These are phyloP conservation scores for Fragaria nilgerrensis DNA, from an alignment of 306 rosid species.

Conservation along the genomic window DNA sequence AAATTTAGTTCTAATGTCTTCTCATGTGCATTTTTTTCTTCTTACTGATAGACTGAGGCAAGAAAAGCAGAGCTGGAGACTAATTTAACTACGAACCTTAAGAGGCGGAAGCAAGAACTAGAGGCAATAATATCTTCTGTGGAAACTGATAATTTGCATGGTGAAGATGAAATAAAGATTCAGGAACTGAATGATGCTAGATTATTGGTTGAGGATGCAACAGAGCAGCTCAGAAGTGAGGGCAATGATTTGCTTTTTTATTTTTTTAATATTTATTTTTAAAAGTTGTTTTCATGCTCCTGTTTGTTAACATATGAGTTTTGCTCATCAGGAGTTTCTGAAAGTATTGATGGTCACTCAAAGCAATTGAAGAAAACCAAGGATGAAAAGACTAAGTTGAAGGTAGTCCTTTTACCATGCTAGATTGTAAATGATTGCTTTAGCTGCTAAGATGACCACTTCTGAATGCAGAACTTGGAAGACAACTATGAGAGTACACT, in stretches of 20 bases:
- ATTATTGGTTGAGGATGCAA: slow-evolving; percentile 67
- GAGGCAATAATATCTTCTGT: slow-evolving; percentile 72
- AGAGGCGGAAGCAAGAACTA: slow-evolving; percentile 90
- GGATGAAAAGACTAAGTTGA: slow-evolving; percentile 75
- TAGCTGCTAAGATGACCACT: slow-evolving; percentile 24
- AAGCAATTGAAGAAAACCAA: slow-evolving; percentile 57
- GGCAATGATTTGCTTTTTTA: slow-evolving; percentile 11
- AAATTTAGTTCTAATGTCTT: slow-evolving; percentile 1
- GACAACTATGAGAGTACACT: slow-evolving; percentile 75
- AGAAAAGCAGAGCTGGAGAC: slow-evolving; percentile 95
- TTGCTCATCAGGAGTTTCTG: slow-evolving; percentile 64
- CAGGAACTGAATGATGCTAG: slow-evolving; percentile 75
- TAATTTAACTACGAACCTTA: slow-evolving; percentile 90
- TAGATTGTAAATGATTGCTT: slow-evolving; percentile 31
- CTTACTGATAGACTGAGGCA: slow-evolving; percentile 68
- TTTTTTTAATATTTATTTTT: slow-evolving; percentile 24
- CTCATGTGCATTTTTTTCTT: slow-evolving; percentile 16
- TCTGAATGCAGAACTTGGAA: slow-evolving; percentile 68
- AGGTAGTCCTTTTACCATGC: slow-evolving; percentile 53
- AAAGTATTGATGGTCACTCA: slow-evolving; percentile 49
- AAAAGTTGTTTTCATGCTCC: slow-evolving; percentile 19
- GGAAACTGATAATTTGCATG: slow-evolving; percentile 55
- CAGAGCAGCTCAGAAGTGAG: slow-evolving; percentile 76
- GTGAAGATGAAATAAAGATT: slow-evolving; percentile 60
- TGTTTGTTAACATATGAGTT: slow-evolving; percentile 30